phyloP scores from a whole-genome alignment of 352 stramenopile genomes.

The Pythium insidiosum region DNA sequence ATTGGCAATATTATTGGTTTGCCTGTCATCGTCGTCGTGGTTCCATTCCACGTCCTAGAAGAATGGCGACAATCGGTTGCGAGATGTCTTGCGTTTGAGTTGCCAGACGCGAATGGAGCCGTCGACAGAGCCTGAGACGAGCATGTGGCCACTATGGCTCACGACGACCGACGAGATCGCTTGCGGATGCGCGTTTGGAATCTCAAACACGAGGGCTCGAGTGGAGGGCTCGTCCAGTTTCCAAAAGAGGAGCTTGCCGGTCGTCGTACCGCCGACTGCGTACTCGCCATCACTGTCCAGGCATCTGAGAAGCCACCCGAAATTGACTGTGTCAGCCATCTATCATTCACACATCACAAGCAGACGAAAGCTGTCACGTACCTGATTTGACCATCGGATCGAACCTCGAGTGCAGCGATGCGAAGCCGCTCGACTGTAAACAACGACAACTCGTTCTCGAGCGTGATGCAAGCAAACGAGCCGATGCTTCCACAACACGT shows the following conservation, averaged over 20 bases:
- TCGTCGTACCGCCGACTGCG: constrained; percentile 62
- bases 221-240: constrained; percentile 67
- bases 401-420: constrained; percentile 45
- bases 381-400: constrained; percentile 50
- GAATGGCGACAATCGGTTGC: constrained; percentile 43
- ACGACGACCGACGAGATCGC: constrained; percentile 58
- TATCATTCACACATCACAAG: no score
- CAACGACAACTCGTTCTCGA: constrained; percentile 61
- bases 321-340: not conserved
- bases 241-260: constrained; percentile 75
- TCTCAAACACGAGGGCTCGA: constrained; percentile 61
- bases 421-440: constrained; percentile 57
- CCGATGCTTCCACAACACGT: constrained; percentile 51
- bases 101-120: constrained; percentile 76
- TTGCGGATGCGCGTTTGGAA: constrained; percentile 56
- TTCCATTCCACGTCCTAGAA: no score
- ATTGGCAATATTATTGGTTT: no score
- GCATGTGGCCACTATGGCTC: constrained; percentile 39
- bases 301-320: constrained; percentile 27
- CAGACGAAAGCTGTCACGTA: constrained; percentile 19
- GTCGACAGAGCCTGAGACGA: constrained; percentile 52
- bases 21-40: no score
- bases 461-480: constrained; percentile 53
- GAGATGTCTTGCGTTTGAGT: constrained; percentile 50
- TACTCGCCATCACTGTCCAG: constrained; percentile 77